phyloP scores from a whole-genome alignment of 352 stramenopile species.

The Globisporangium polare region DNA sequence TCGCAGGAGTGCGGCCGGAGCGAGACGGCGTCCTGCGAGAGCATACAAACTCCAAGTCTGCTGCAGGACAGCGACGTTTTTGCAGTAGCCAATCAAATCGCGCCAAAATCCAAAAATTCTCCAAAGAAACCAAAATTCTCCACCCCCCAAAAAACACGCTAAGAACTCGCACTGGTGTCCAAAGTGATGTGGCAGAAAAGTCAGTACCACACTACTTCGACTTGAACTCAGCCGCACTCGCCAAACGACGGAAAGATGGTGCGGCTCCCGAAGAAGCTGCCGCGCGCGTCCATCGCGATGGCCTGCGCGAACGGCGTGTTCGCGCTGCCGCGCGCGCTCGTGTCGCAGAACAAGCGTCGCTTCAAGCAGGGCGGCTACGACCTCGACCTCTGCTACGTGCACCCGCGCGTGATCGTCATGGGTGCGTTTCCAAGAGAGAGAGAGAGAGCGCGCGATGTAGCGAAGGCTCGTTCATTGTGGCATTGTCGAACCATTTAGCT shows the following conservation, averaged over 20 bases:
- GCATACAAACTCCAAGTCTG: no score
- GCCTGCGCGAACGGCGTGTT: conserved; percentile 33
- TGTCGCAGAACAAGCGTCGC: conserved; percentile 77
- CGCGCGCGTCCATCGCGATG: conserved; percentile 13
- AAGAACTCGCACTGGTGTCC: no score
- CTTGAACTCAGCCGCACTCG: neutral
- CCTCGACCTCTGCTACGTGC: conserved; percentile 69
- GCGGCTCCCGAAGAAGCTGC: neutral
- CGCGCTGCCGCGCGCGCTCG: conserved; percentile 50
- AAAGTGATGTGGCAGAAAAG: neutral
- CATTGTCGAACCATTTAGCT: neutral
- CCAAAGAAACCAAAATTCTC: no score
- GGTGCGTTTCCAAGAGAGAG: conserved; percentile 23
- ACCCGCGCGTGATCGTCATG: conserved; percentile 77
- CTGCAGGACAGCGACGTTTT: no score
- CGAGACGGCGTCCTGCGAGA: no score
- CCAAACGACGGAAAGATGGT: neutral
- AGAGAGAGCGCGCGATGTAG: neutral
- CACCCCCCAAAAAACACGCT: no score
- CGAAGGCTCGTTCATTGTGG: neutral
- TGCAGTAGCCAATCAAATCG: no score
- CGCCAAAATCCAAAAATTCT: no score
- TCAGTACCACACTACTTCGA: neutral
- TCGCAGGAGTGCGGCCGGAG: no score
- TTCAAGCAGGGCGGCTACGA: conserved; percentile 58